A percentile compares a stretch with the other conserved stretches of the same genome.
These are phyloP conservation scores for Nicotiana tomentosiformis DNA, from an alignment of 257 asterid genomes.

Conservation along the genomic window DNA sequence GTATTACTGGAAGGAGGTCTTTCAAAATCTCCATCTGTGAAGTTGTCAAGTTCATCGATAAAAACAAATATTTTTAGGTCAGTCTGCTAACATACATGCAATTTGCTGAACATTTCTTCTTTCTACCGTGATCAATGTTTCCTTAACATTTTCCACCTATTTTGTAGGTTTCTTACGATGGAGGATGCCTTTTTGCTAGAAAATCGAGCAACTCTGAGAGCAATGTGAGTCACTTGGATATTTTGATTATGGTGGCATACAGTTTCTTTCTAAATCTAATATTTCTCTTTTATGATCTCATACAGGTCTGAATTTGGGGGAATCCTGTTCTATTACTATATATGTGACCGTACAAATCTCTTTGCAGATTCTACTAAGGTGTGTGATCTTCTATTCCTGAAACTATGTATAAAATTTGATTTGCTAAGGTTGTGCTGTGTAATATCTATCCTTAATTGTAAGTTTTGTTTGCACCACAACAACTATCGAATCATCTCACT, in stretches of 20 bases:
- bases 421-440: neutral
- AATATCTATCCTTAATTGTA: neutral
- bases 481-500: neutral
- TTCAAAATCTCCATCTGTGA: conserved; percentile 56
- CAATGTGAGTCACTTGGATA: conserved; percentile 29
- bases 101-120: conserved; percentile 9
- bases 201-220: conserved; percentile 39
- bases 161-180: conserved; percentile 42
- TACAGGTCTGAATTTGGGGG: conserved; percentile 92
- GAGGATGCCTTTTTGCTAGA: conserved; percentile 48
- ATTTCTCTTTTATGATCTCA: conserved; percentile 15
- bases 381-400: conserved; percentile 3
- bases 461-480: neutral
- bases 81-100: conserved; percentile 7
- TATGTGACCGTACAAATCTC: conserved; percentile 81
- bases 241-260: neutral
- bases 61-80: conserved; percentile 78
- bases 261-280: neutral
- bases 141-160: conserved; percentile 15
- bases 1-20: conserved; percentile 86
- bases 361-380: conserved; percentile 91
- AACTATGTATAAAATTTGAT: neutral
- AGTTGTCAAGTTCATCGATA: conserved; percentile 48
- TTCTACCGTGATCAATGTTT: conserved; percentile 7
- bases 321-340: conserved; percentile 71